A percentile compares a stretch with the other conserved stretches of the same genome.
Conservation (phyloP, 2,329 filamentous ascomycete genomes). For the Calonectria pteridis region DNA sequence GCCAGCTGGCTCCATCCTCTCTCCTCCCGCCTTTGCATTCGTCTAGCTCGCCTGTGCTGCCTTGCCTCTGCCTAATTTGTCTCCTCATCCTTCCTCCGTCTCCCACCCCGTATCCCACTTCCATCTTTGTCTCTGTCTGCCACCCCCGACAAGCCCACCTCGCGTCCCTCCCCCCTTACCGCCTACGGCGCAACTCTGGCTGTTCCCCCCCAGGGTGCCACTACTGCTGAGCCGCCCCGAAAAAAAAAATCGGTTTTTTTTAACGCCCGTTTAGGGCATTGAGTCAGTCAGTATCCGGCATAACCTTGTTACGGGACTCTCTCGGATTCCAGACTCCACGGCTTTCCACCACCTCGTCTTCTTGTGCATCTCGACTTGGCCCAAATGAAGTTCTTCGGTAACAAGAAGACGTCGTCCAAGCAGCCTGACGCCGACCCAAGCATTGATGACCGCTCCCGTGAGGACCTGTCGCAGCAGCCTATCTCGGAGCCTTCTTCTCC, state of each 20-base stretch:
- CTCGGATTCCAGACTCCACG: slow-evolving; percentile 38
- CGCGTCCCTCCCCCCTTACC: slow-evolving; percentile 25
- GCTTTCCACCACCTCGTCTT: slow-evolving; percentile 11
- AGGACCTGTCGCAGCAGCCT: slow-evolving; percentile 52
- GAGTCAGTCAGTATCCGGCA: slow-evolving; percentile 52
- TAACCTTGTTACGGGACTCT: slow-evolving; percentile 56
- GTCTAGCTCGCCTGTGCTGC: slow-evolving; percentile 13
- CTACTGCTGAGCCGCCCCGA: slow-evolving; percentile 40
- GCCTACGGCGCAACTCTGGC: slow-evolving; percentile 32
- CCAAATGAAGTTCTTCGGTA: slow-evolving; percentile 67
- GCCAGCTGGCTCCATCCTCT: slow-evolving; percentile 25
- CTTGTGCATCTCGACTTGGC: slow-evolving; percentile 30
- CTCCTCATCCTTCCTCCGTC: slow-evolving; percentile 14
- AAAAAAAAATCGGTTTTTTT: slow-evolving; percentile 46
- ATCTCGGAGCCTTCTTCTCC: slow-evolving; percentile 53
- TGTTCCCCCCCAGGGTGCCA: slow-evolving; percentile 31
- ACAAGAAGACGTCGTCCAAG: slow-evolving; percentile 58
- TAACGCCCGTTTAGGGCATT: slow-evolving; percentile 51
- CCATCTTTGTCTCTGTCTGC: slow-evolving; percentile 4
- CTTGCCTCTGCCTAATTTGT: slow-evolving; percentile 17
- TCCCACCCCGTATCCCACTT: slow-evolving; percentile 4
- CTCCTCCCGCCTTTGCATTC: slow-evolving; percentile 21
- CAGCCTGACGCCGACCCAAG: slow-evolving; percentile 54
- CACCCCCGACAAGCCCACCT: slow-evolving; percentile 4
- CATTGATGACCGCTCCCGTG: slow-evolving; percentile 53